Conservation (phyloP, 441 rosid genomes). For the Pelargonium fulgidum region DNA sequence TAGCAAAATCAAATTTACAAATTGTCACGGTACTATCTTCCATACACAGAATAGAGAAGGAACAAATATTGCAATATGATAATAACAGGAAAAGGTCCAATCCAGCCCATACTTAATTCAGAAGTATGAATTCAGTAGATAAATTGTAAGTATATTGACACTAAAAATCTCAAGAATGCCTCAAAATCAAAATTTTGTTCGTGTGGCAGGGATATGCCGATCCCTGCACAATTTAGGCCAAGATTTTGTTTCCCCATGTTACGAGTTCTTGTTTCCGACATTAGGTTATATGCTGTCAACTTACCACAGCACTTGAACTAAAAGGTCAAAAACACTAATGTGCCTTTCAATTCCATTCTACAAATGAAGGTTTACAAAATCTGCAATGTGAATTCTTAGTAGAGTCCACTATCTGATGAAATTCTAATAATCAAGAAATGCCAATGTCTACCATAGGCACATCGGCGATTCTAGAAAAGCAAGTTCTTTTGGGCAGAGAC, state of each 20-base stretch:
- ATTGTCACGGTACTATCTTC: slow-evolving; percentile 15
- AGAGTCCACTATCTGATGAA: background rate
- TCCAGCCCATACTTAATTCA: background rate
- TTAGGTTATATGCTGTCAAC: too few relatives aligned
- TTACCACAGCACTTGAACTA: too few relatives aligned
- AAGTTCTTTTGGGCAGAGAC: background rate
- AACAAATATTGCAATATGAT: background rate
- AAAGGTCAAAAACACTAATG: background rate
- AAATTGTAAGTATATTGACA: background rate
- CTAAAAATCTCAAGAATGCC: background rate
- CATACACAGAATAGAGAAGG: background rate
- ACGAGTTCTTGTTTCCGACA: too few relatives aligned
- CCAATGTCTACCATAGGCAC: background rate
- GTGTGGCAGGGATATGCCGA: background rate
- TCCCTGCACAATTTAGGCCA: background rate
- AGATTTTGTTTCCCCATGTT: background rate
- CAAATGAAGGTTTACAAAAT: background rate
- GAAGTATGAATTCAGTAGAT: background rate
- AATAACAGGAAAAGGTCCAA: too few relatives aligned
- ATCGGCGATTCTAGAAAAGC: background rate
- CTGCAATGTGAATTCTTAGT: background rate
- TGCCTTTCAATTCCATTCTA: too few relatives aligned
- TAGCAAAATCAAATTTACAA: slow-evolving; percentile 24
- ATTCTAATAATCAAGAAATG: background rate
- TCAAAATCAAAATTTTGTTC: background rate